Percentiles rank a stretch among this genome's conserved stretches.
Conservation (phyloP, 2,329 filamentous ascomycete species). For the Exophiala oligosperma region DNA sequence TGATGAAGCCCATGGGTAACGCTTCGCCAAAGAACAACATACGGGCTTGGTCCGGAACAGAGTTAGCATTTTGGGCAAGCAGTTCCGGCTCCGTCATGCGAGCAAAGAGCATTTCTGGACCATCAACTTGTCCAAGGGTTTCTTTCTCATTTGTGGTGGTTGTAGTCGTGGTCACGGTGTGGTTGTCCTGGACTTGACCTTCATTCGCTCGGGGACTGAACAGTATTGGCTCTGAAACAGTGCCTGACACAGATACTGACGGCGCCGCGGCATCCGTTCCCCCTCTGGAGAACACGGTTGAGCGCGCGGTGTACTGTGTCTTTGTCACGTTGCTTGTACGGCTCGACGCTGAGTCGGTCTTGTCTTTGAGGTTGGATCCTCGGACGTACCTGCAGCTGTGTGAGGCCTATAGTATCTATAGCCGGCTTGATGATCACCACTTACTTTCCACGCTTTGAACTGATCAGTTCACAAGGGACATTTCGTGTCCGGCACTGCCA, state of each 20-base stretch:
- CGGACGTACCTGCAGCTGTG: neutral
- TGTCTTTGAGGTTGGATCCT: neutral
- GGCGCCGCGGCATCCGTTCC: neutral
- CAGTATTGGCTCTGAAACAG: conserved; percentile 20
- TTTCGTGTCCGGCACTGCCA: conserved; percentile 19
- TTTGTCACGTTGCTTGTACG: neutral
- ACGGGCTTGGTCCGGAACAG: conserved; percentile 1
- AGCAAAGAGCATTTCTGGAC: conserved; percentile 9
- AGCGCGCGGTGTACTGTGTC: neutral
- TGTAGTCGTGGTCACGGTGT: neutral
- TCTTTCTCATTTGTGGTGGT: conserved; percentile 3
- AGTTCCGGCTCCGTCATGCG: conserved; percentile 3
- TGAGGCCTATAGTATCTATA: too few species aligned
- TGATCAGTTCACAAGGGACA: conserved; percentile 20
- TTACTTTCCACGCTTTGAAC: conserved; percentile 26
- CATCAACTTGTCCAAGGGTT: neutral
- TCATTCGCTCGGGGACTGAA: conserved; percentile 1
- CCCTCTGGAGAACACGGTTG: conserved; percentile 1
- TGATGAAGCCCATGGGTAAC: conserved; percentile 23
- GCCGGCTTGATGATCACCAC: neutral
- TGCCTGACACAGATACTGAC: neutral
- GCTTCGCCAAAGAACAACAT: conserved; percentile 9
- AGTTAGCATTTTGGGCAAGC: neutral
- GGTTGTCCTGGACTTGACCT: neutral
- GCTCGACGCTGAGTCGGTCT: neutral